phyloP scores from a whole-genome alignment of 768 basidiomycete species.

The Mycena rosella region DNA sequence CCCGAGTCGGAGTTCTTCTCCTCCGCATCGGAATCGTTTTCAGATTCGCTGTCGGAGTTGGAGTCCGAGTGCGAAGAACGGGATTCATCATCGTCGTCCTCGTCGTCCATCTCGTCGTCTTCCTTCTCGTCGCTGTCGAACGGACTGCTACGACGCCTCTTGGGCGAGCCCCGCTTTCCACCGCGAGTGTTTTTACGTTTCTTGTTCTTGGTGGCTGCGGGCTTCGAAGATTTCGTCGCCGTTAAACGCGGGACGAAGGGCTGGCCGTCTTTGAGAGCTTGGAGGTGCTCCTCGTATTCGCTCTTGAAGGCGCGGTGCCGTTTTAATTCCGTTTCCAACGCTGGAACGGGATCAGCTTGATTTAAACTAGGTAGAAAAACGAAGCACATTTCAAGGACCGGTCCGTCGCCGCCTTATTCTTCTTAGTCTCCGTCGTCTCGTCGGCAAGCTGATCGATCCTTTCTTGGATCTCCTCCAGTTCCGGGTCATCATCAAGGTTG shows the following conservation, averaged over 20 bases:
- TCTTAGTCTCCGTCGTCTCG: conserved; percentile 55
- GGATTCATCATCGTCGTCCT: conserved; percentile 39
- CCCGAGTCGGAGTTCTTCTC: conserved; percentile 23
- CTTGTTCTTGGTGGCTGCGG: conserved; percentile 45
- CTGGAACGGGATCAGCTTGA: conserved; percentile 42
- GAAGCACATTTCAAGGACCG: conserved; percentile 56
- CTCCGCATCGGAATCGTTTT: conserved; percentile 36
- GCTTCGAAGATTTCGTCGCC: conserved; percentile 42
- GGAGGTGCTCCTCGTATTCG: conserved; percentile 61
- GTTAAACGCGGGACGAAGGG: conserved; percentile 59
- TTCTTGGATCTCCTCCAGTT: conserved; percentile 63
- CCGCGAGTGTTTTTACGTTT: conserved; percentile 64
- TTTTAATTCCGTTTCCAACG: conserved; percentile 55
- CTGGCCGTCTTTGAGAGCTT: conserved; percentile 60
- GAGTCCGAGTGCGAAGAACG: conserved; percentile 41
- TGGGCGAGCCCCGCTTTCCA: conserved; percentile 57
- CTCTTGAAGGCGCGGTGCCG: conserved; percentile 48
- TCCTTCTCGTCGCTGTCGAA: conserved; percentile 39
- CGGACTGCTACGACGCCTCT: conserved; percentile 53
- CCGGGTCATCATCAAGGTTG: conserved; percentile 64
- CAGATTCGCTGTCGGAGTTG: conserved; percentile 34
- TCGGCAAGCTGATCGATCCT: conserved; percentile 52
- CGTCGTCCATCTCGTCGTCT: conserved; percentile 31
- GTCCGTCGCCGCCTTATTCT: conserved; percentile 55
- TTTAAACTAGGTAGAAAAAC: conserved; percentile 2